Evolutionary conservation across 2,329 filamentous ascomycete species (phyloP).

Genomic region (Penicillium sp.): DNA sequence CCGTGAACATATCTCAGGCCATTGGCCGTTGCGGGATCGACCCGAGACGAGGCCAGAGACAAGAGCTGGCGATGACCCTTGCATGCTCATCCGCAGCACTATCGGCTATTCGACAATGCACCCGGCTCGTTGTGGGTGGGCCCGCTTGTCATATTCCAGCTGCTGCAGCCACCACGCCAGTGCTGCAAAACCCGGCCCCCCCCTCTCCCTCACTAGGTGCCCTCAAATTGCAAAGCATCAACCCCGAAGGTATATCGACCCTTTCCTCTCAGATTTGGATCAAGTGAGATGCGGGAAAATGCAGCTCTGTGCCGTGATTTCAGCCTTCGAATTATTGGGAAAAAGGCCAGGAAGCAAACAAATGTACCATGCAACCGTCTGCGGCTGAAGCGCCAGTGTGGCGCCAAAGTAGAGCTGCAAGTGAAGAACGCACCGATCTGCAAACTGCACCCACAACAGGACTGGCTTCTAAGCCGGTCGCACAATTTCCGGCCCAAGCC

Average conservation of each 20-base stretch:
- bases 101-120: conserved; percentile 8
- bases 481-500: conserved; percentile 1
- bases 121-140: conserved; percentile 6
- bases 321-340: conserved; percentile 1
- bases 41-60: neutral
- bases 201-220: neutral
- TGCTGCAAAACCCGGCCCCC: neutral
- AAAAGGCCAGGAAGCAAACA: neutral
- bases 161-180: conserved; percentile 8
- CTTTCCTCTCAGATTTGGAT: neutral
- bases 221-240: neutral
- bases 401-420: conserved; percentile 16
- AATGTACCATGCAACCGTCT: conserved; percentile 4
- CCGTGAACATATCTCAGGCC: neutral
- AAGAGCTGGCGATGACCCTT: conserved; percentile 10
- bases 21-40: neutral
- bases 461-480: neutral
- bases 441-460: conserved; percentile 1
- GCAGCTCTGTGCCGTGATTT: neutral
- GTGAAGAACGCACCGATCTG: conserved; percentile 14
- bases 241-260: neutral
- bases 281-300: neutral
- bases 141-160: conserved; percentile 19
- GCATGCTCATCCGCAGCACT: conserved; percentile 17
- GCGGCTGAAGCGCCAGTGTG: conserved; percentile 9